Evolutionary conservation across 257 asterid species (phyloP), one percentile per base, ranked within the genome.

Genomic region (Solanum arcanum): DNA sequence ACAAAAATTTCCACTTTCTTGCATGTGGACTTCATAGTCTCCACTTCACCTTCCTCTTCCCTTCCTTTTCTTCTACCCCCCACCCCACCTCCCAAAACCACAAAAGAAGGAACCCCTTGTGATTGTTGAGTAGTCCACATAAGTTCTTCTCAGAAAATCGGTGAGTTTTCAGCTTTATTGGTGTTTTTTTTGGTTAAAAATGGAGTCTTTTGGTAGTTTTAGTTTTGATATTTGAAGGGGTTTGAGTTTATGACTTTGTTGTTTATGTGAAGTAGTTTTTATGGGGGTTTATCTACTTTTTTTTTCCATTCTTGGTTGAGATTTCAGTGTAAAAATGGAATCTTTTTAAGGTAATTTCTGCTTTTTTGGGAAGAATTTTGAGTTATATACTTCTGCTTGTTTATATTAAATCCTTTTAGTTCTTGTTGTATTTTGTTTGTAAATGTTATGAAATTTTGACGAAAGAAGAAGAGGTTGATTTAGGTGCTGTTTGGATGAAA

Each of bases 21-120:
- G 91, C 92, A 86, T 90, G 95, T 94, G 92, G 91, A 86, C 90
- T 44, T 20, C 83, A 81, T 81, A 89, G 86, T 85, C 90, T 76
- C 88, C 80, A 35, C 92, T 86, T 44, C 88, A 31, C 62, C 90
- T 90, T 88, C 90, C 90, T 73, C n/a, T 86, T 87, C 87, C 84
- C 89, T 88, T 77, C 89, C 75, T 83, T 27, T 33, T 77, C 77
- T 27, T 6, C 16, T 21, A 23, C 68, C 72, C 68, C 7, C 35
- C 37, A 35, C 83, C 39, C 68, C 75, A 44, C 9, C 16, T 2
- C 11, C 39, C 46, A 31, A 70, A 59, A 69, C 3, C 89, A 66
- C 62, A 86, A 35, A 27, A 42, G 41, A 69, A 5, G 12, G 31
- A 46, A 9, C 16, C 35, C 88, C 91, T 91, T 90, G 88, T 92